These are phyloP conservation scores for Dentipellis fragilis DNA, from an alignment of 768 basidiomycete species.

Conservation along the genomic window DNA sequence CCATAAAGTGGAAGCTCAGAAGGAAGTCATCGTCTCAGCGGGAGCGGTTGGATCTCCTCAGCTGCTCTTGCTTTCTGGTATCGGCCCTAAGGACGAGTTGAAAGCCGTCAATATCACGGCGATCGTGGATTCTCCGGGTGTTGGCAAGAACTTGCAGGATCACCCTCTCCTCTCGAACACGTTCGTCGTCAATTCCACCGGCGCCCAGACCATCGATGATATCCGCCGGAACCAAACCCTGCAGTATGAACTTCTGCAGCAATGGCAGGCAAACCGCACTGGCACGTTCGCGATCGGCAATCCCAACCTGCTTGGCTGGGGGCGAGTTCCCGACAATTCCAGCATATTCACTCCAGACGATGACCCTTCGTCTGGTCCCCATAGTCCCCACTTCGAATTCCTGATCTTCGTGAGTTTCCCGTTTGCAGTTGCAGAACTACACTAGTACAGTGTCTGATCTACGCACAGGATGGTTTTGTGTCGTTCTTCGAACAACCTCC, in stretches of 20 bases:
- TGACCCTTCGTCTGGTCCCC: slow-evolving; percentile 12
- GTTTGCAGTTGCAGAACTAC: neutral
- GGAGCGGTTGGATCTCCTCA: slow-evolving; percentile 22
- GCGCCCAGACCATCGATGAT: slow-evolving; percentile 2
- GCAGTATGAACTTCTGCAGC: neutral
- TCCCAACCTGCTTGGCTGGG: slow-evolving; percentile 1
- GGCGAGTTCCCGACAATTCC: slow-evolving; percentile 6
- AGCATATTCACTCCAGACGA: neutral
- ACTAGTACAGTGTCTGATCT: neutral
- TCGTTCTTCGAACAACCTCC: slow-evolving; percentile 6
- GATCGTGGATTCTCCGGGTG: neutral
- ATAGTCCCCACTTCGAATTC: slow-evolving; percentile 11
- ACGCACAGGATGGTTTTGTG: slow-evolving; percentile 1
- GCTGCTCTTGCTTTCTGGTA: slow-evolving; percentile 28
- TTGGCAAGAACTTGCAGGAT: slow-evolving; percentile 22
- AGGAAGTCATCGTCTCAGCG: slow-evolving; percentile 13
- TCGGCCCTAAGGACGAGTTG: slow-evolving; percentile 26
- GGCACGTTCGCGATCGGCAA: slow-evolving; percentile 6
- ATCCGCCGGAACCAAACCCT: slow-evolving; percentile 6
- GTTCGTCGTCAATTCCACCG: slow-evolving; percentile 3
- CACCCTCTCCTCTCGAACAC: slow-evolving; percentile 2
- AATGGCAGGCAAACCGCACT: slow-evolving; percentile 6
- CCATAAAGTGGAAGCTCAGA: slow-evolving; percentile 3
- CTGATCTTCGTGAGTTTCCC: slow-evolving; percentile 5
- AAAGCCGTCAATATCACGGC: slow-evolving; percentile 17